Percentiles rank a stretch among this genome's conserved stretches.
phyloP scores from a whole-genome alignment of 768 basidiomycete species.

The Serendipita vermifera region DNA sequence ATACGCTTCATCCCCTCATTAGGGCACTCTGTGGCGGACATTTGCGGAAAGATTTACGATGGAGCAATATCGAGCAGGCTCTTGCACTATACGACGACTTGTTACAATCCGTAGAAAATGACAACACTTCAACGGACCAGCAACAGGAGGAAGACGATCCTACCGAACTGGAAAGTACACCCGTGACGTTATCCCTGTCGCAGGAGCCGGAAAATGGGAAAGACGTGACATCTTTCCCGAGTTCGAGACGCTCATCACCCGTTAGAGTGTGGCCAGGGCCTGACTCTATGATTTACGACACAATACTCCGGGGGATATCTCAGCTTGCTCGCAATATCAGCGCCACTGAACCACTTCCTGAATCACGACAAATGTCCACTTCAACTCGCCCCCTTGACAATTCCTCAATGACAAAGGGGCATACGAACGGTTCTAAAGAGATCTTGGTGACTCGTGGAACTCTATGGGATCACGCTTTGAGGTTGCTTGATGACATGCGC shows the following conservation, averaged over 20 bases:
- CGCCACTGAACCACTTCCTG: not conserved
- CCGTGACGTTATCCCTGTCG: too few relatives aligned
- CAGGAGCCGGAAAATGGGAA: too few relatives aligned
- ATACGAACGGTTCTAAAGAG: too few relatives aligned
- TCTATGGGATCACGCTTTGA: conserved; percentile 24
- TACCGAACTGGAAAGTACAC: conserved; percentile 8
- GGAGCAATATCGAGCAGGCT: conserved; percentile 36
- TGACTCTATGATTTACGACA: conserved; percentile 41
- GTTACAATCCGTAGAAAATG: conserved; percentile 15
- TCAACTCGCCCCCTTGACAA: not conserved
- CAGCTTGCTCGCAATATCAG: not conserved
- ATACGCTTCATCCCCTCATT: conserved; percentile 44
- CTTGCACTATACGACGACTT: conserved; percentile 42
- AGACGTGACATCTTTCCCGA: too few relatives aligned
- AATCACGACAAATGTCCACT: not conserved
- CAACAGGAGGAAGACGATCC: conserved; percentile 1
- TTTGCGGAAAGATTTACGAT: conserved; percentile 27
- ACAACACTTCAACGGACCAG: not conserved
- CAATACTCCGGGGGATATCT: conserved; percentile 21
- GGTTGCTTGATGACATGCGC: conserved; percentile 57
- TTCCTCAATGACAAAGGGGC: not conserved
- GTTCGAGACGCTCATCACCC: not conserved
- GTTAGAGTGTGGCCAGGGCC: conserved; percentile 16
- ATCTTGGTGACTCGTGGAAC: not conserved
- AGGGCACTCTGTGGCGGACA: conserved; percentile 33